These are phyloP conservation scores for Microbotryum lychnidis-dioicae DNA, from an alignment of 1,284 basidiomycete species.

Conservation along the genomic window DNA sequence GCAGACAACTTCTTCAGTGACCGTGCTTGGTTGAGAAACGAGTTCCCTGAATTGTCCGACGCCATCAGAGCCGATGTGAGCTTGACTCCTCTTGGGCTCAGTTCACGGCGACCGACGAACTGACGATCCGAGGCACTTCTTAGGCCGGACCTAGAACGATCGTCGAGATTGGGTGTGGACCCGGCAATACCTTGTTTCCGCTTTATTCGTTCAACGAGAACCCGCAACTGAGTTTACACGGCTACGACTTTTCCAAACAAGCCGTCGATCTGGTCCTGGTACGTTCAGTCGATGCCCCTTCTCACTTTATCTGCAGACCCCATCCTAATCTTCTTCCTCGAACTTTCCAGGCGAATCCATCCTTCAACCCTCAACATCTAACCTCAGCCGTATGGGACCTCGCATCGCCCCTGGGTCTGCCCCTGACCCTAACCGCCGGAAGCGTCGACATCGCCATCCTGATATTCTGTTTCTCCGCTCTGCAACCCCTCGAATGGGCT, in stretches of 20 bases:
- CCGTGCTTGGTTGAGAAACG: constrained; percentile 85
- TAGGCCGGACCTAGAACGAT: constrained; percentile 68
- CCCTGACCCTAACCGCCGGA: constrained; percentile 51
- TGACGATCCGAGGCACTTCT: too few relatives aligned
- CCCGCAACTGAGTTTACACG: constrained; percentile 60
- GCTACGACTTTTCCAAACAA: constrained; percentile 84
- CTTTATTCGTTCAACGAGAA: constrained; percentile 74
- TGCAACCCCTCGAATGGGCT: constrained; percentile 89
- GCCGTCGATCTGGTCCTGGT: constrained; percentile 89
- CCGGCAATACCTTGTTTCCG: constrained; percentile 91
- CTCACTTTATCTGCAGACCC: constrained; percentile 23
- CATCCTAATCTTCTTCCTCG: background rate
- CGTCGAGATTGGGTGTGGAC: constrained; percentile 54
- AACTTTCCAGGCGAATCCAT: constrained; percentile 50
- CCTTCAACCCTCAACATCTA: constrained; percentile 64
- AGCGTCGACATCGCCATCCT: constrained; percentile 82
- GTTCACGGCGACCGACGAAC: background rate
- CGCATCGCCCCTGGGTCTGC: constrained; percentile 55
- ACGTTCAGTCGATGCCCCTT: background rate
- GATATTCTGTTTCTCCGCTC: constrained; percentile 88
- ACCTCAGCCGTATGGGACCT: constrained; percentile 86
- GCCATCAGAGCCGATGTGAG: constrained; percentile 60
- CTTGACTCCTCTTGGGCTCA: constrained; percentile 4
- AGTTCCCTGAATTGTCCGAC: constrained; percentile 75
- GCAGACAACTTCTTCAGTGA: constrained; percentile 78